Percentiles rank a stretch among this genome's conserved stretches.
Evolutionary conservation across 148 eudicot genomes (phyloP).

Genomic region (Rhododendron williamsianum): DNA sequence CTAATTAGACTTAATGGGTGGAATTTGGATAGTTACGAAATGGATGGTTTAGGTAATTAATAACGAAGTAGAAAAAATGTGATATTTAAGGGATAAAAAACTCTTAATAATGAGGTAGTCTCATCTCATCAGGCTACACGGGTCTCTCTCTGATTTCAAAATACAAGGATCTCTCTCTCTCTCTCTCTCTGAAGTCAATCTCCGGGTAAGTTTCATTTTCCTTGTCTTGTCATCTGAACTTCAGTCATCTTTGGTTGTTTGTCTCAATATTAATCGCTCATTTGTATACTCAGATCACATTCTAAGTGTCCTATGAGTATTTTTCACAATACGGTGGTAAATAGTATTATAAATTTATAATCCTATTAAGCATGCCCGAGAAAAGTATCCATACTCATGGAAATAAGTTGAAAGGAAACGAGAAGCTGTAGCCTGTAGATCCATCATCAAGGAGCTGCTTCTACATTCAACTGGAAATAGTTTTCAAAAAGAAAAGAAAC

Average conservation of each 20-base stretch:
- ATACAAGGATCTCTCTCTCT: neutral
- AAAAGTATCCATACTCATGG: neutral
- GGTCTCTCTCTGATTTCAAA: neutral
- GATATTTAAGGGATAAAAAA: too few relatives aligned
- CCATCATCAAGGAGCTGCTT: neutral
- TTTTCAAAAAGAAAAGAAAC: neutral
- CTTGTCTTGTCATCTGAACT: neutral
- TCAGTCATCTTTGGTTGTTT: neutral
- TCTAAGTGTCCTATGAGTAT: neutral
- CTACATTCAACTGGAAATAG: neutral
- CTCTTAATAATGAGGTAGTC: neutral
- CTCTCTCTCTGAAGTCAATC: neutral
- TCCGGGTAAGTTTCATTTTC: neutral
- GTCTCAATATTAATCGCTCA: neutral
- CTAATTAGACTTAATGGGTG: too few relatives aligned
- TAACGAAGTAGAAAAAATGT: too few relatives aligned
- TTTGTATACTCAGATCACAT: neutral
- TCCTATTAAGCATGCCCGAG: neutral
- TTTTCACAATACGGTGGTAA: too few relatives aligned
- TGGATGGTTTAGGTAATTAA: too few relatives aligned
- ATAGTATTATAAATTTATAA: too few relatives aligned
- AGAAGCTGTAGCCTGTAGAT: slow-evolving; percentile 2
- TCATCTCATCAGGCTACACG: neutral
- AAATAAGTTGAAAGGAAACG: neutral
- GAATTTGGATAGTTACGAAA: too few relatives aligned